A percentile compares a stretch with the other conserved stretches of the same genome.
Conservation (phyloP, 768 basidiomycete genomes). For the Pleurotus giganteus region DNA sequence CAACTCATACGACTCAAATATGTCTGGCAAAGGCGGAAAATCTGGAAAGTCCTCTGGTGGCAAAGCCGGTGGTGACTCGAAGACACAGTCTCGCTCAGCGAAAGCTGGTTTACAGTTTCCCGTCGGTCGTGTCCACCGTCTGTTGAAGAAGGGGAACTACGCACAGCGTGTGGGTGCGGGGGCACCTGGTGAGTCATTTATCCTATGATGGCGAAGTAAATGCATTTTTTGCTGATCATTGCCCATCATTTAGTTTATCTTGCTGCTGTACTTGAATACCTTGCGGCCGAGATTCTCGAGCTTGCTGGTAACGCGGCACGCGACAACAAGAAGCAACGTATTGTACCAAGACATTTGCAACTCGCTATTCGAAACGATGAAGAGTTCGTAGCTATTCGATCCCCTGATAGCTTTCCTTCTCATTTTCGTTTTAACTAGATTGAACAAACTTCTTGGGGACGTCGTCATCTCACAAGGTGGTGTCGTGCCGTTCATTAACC, state of each 20-base stretch:
- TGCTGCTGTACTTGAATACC: constrained; percentile 88
- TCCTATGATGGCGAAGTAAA: background rate
- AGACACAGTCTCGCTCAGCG: constrained; percentile 68
- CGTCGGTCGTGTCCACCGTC: constrained; percentile 90
- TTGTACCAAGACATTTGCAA: constrained; percentile 90
- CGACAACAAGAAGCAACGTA: constrained; percentile 90
- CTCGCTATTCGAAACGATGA: constrained; percentile 92
- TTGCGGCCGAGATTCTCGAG: constrained; percentile 92
- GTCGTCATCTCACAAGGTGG: constrained; percentile 87
- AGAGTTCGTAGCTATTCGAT: constrained; percentile 43
- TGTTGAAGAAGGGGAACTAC: constrained; percentile 86
- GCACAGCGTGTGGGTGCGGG: constrained; percentile 87
- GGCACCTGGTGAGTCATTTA: constrained; percentile 60
- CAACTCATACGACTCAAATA: constrained; percentile 13
- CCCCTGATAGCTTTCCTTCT: background rate
- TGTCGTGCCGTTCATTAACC: constrained; percentile 74
- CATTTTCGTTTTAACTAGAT: constrained; percentile 26
- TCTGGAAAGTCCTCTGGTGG: constrained; percentile 39
- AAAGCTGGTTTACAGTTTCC: constrained; percentile 83
- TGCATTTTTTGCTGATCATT: constrained; percentile 1
- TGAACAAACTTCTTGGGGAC: constrained; percentile 76
- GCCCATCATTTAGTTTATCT: constrained; percentile 61
- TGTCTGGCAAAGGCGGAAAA: constrained; percentile 33
- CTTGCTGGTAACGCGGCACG: constrained; percentile 85
- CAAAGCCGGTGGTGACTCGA: constrained; percentile 45